Conservation (phyloP, 2,329 filamentous ascomycete genomes). For the Trichophyton equinum region DNA sequence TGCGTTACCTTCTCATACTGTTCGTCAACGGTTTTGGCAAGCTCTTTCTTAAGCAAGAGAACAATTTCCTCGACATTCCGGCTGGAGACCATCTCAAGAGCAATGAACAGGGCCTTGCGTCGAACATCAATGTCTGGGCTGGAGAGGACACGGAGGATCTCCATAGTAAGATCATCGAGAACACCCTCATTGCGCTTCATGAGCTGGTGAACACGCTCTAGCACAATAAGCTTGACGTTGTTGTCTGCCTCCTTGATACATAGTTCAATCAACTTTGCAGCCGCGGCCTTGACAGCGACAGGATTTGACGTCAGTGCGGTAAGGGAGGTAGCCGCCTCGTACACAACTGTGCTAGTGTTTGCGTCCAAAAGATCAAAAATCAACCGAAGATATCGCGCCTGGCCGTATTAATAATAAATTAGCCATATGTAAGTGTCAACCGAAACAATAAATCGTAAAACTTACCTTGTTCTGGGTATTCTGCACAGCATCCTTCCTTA, state of each 20-base stretch:
- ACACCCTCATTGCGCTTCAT: constrained; percentile 81
- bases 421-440: not conserved
- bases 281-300: constrained; percentile 92
- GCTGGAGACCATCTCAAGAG: constrained; percentile 95
- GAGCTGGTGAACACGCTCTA: constrained; percentile 83
- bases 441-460: not conserved
- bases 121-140: constrained; percentile 94
- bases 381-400: constrained; percentile 80
- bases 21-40: constrained; percentile 94
- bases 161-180: constrained; percentile 89
- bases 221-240: constrained; percentile 96
- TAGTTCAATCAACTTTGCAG: constrained; percentile 89
- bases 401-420: constrained; percentile 16
- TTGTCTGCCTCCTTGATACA: constrained; percentile 97
- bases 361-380: constrained; percentile 97
- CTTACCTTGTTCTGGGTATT: constrained; percentile 83
- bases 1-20: constrained; percentile 76
- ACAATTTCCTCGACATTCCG: constrained; percentile 98
- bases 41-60: constrained; percentile 88
- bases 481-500: constrained; percentile 89
- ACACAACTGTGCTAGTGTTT: constrained; percentile 84
- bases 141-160: constrained; percentile 85
- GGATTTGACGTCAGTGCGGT: constrained; percentile 92
- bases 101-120: constrained; percentile 77
- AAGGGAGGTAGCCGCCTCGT: constrained; percentile 90